Percentiles rank a stretch among this genome's conserved stretches.
These are phyloP conservation scores for Plectosphaerella cucumerina DNA, from an alignment of 2,329 filamentous ascomycete genomes.

Conservation along the genomic window DNA sequence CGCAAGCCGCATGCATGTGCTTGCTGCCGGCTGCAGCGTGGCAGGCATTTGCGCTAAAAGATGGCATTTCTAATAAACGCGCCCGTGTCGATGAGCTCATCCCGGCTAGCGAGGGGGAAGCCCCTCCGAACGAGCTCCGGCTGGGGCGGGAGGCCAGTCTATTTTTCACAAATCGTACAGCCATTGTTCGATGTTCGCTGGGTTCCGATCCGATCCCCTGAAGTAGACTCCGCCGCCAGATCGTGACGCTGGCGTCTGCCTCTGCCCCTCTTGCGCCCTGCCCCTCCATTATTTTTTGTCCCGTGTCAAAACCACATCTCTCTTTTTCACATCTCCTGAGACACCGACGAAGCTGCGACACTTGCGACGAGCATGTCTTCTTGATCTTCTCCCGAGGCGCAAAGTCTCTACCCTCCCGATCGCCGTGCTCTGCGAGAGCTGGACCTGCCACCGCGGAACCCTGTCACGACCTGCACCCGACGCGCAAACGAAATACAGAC, in stretches of 20 bases:
- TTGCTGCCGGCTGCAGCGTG: neutral
- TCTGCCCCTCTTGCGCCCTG: neutral
- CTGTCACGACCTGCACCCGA: neutral
- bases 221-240: neutral
- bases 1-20: neutral
- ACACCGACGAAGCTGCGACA: neutral
- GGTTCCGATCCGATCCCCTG: neutral
- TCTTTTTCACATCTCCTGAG: neutral
- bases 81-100: conserved; percentile 9
- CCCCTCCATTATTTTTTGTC: neutral
- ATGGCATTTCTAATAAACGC: neutral
- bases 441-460: neutral
- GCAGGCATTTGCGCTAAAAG: neutral
- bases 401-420: neutral
- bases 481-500: neutral
- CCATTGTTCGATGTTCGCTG: neutral
- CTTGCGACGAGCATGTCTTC: neutral
- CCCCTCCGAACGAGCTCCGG: neutral
- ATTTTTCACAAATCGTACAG: neutral
- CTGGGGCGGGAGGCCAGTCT: neutral
- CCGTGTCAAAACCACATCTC: neutral
- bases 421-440: neutral
- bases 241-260: neutral
- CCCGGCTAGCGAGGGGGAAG: neutral
- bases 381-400: neutral